Evolutionary conservation across 73 alveolate genomes (phyloP).

Genomic region (Tetrahymena elliotti): DNA sequence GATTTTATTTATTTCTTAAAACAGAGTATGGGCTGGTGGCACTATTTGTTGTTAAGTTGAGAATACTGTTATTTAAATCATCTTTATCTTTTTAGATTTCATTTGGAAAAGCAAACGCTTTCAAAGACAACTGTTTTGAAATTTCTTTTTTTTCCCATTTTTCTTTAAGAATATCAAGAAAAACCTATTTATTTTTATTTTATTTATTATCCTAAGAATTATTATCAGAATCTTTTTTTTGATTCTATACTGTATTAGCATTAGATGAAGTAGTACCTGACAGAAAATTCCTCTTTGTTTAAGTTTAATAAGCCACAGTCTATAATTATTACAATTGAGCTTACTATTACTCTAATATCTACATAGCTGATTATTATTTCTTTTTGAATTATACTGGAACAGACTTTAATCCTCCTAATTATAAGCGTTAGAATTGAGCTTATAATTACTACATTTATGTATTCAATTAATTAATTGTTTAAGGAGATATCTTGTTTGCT

Average conservation of each 20-base stretch:
- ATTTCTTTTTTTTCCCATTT: background rate
- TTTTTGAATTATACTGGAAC: background rate
- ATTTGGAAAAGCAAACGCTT: background rate
- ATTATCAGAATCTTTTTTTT: background rate
- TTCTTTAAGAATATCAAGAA: background rate
- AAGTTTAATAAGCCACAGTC: background rate
- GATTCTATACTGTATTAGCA: background rate
- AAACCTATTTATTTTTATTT: background rate
- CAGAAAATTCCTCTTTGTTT: background rate
- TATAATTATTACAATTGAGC: background rate
- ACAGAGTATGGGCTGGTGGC: background rate
- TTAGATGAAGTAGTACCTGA: background rate
- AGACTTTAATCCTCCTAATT: background rate
- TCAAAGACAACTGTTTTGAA: background rate
- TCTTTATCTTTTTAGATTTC: background rate
- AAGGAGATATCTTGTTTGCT: background rate
- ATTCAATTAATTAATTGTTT: background rate
- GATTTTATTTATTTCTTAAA: background rate
- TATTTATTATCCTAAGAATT: background rate
- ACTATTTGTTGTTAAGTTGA: background rate
- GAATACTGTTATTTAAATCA: background rate
- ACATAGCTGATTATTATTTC: background rate
- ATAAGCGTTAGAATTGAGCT: background rate
- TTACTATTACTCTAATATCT: background rate
- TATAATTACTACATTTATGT: background rate